Percentiles rank a stretch among this genome's conserved stretches.
Conservation (phyloP, 768 basidiomycete genomes). For the Tremella fuciformis region DNA sequence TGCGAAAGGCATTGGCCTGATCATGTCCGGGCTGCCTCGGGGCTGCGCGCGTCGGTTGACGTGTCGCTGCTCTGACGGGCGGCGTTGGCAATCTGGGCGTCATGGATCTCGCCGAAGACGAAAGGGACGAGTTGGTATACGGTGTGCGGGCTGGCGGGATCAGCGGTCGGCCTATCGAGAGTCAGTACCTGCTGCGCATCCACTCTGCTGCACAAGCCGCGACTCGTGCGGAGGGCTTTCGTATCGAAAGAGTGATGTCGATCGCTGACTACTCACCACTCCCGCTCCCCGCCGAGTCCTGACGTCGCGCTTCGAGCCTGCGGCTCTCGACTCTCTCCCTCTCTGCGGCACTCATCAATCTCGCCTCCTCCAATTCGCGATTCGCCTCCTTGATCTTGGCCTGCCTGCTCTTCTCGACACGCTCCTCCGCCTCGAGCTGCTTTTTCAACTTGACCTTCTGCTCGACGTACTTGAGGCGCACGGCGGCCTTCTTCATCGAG, state of each 20-base stretch:
- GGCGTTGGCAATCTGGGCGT: conserved; percentile 12
- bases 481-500: conserved; percentile 43
- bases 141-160: conserved; percentile 18
- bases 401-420: conserved; percentile 13
- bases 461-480: conserved; percentile 36
- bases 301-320: conserved; percentile 7
- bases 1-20: background rate
- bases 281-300: conserved; percentile 14
- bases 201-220: background rate
- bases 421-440: conserved; percentile 29
- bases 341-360: conserved; percentile 7
- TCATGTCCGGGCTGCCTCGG: background rate
- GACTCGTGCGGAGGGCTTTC: background rate
- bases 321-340: conserved; percentile 16
- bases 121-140: background rate
- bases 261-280: background rate
- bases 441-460: conserved; percentile 36
- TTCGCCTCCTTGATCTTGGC: conserved; percentile 35
- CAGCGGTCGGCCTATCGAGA: conserved; percentile 19
- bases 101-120: conserved; percentile 2
- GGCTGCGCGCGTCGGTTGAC: background rate
- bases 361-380: conserved; percentile 21
- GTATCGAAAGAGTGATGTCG: conserved; percentile 1
- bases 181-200: background rate
- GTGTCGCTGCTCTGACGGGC: conserved; percentile 13